A percentile compares a stretch with the other conserved stretches of the same genome.
Conservation (phyloP, 371 early-diverging fungal genomes). For the Chytridiales sp. region DNA sequence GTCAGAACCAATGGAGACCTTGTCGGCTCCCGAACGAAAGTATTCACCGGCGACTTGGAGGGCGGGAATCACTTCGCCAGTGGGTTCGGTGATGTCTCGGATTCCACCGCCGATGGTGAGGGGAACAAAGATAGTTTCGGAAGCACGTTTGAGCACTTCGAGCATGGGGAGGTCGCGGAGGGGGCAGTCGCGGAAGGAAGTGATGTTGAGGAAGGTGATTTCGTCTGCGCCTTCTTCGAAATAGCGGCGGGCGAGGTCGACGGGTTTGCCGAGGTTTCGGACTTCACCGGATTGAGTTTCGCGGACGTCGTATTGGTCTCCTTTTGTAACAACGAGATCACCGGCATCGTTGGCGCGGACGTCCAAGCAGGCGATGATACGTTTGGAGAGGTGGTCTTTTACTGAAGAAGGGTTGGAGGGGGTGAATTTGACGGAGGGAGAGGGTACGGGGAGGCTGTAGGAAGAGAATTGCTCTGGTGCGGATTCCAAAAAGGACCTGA, state of each 20-base stretch:
- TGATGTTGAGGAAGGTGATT: constrained; percentile 95
- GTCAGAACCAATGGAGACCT: constrained; percentile 96
- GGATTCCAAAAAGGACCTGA: constrained; percentile 72
- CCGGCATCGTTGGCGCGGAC: constrained; percentile 94
- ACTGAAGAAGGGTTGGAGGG: constrained; percentile 16
- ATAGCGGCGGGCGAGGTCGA: constrained; percentile 87
- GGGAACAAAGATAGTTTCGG: constrained; percentile 94
- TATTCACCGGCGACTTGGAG: constrained; percentile 94
- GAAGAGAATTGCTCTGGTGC: constrained; percentile 15
- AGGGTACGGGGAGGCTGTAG: constrained; percentile 30
- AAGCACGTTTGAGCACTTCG: constrained; percentile 81
- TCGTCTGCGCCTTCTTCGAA: constrained; percentile 97
- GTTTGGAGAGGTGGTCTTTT: constrained; percentile 70
- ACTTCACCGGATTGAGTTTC: constrained; percentile 75
- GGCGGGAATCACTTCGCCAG: constrained; percentile 67
- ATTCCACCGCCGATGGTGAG: constrained; percentile 98
- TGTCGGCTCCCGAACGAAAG: constrained; percentile 98
- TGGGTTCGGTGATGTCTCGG: constrained; percentile 74
- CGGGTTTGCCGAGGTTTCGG: constrained; percentile 96
- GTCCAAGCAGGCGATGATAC: constrained; percentile 96
- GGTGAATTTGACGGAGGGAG: background rate
- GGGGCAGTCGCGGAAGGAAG: constrained; percentile 91
- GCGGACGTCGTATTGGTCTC: constrained; percentile 97
- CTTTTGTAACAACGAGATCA: constrained; percentile 97
- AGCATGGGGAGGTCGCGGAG: constrained; percentile 92